Evolutionary conservation across 2,329 filamentous ascomycete species (phyloP).

Genomic region (Alternaria viburni): DNA sequence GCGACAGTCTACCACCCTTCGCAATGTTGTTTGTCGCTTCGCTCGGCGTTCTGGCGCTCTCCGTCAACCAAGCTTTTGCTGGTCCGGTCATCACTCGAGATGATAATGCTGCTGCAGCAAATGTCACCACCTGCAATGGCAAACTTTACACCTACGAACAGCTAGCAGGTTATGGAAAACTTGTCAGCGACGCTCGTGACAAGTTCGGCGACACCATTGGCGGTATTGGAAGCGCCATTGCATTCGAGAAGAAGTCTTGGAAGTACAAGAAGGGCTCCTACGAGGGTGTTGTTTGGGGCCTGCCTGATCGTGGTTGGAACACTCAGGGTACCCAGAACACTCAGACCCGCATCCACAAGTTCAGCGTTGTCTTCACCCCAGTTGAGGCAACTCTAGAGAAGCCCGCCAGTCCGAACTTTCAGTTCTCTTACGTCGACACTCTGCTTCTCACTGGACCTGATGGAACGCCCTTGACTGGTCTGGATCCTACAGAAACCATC

Average conservation of each 20-base stretch:
- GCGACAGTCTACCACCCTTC: constrained; percentile 14
- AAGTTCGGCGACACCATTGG: constrained; percentile 73
- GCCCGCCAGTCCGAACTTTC: constrained; percentile 66
- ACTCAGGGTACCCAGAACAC: constrained; percentile 72
- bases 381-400: constrained; percentile 58
- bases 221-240: constrained; percentile 69
- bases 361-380: constrained; percentile 65
- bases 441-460: constrained; percentile 69
- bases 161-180: constrained; percentile 70
- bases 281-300: constrained; percentile 65
- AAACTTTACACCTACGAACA: constrained; percentile 69
- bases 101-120: constrained; percentile 17
- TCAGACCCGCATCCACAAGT: constrained; percentile 72
- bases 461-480: constrained; percentile 63
- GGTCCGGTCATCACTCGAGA: constrained; percentile 17
- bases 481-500: constrained; percentile 17
- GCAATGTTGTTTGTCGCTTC: constrained; percentile 28
- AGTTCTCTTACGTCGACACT: constrained; percentile 68
- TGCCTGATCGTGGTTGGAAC: constrained; percentile 77
- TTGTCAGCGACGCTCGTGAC: constrained; percentile 65
- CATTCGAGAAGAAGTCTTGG: constrained; percentile 68
- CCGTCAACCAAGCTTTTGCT: constrained; percentile 21
- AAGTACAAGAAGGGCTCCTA: constrained; percentile 57
- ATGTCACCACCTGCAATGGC: constrained; percentile 62
- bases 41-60: constrained; percentile 25